Percentiles rank a stretch among this genome's conserved stretches.
Conservation (phyloP, 2,329 filamentous ascomycete genomes). For the Alternaria metachromatica region DNA sequence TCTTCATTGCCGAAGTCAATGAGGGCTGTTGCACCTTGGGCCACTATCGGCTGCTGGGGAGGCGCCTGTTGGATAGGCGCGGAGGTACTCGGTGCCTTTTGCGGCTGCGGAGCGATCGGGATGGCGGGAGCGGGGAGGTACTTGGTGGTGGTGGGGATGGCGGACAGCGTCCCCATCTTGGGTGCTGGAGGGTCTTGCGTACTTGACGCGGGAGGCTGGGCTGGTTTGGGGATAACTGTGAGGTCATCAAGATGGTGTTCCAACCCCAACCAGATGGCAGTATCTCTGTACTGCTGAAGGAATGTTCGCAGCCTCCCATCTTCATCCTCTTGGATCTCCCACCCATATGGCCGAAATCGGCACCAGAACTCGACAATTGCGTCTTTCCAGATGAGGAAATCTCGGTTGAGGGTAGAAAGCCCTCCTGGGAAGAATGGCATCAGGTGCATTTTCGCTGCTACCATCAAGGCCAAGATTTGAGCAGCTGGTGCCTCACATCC, state of each 20-base stretch:
- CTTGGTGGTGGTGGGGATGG: neutral
- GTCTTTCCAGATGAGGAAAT: neutral
- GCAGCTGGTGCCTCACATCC: neutral
- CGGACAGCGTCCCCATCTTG: neutral
- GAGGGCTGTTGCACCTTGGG: neutral
- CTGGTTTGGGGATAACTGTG: neutral
- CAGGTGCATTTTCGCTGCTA: neutral
- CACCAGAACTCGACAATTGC: constrained; percentile 2
- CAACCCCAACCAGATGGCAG: neutral
- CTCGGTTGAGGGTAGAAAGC: neutral
- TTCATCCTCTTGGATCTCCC: neutral
- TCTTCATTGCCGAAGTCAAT: neutral
- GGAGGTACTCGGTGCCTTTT: neutral
- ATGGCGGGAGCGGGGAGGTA: neutral
- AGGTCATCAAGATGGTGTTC: neutral
- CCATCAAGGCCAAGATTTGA: neutral
- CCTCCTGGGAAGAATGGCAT: neutral
- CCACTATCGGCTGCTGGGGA: neutral
- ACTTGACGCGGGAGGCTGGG: too few relatives aligned
- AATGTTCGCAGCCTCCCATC: neutral
- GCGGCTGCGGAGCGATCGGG: neutral
- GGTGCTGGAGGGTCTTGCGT: neutral
- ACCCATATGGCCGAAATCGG: neutral
- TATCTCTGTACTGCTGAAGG: neutral
- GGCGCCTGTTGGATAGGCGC: neutral